Conservation (phyloP, 345 rosid genomes). For the Brassica cretica region DNA sequence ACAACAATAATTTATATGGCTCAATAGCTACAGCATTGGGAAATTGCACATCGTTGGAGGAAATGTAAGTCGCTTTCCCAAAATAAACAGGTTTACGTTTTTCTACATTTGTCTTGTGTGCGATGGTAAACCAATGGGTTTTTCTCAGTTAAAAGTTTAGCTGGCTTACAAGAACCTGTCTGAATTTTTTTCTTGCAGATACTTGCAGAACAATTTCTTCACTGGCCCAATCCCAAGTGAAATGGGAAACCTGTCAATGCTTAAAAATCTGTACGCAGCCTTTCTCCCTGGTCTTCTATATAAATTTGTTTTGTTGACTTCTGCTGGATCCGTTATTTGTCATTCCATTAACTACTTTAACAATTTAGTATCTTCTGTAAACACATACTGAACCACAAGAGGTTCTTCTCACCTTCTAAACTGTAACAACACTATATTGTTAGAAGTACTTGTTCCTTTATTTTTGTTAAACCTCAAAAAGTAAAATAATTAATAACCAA, state of each 20-base stretch:
- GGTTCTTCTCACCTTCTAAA: constrained; percentile 11
- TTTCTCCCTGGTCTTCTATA: constrained; percentile 19
- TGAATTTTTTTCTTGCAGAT: constrained; percentile 48
- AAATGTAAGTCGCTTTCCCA: constrained; percentile 57
- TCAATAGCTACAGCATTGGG: constrained; percentile 72
- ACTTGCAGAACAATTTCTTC: constrained; percentile 88
- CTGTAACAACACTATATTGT: neutral
- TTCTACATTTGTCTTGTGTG: constrained; percentile 10
- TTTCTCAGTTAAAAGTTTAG: constrained; percentile 6
- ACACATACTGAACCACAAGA: constrained; percentile 8
- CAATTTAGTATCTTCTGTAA: constrained; percentile 1
- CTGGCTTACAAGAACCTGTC: constrained; percentile 7
- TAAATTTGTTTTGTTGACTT: neutral
- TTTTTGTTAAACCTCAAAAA: constrained; percentile 8
- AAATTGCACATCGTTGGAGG: constrained; percentile 81
- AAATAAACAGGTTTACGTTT: neutral
- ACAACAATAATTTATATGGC: constrained; percentile 78
- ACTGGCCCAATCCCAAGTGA: constrained; percentile 81
- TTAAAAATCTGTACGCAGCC: constrained; percentile 63
- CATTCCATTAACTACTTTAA: constrained; percentile 2
- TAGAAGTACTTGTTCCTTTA: neutral
- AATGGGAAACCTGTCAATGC: constrained; percentile 74
- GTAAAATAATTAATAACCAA: neutral
- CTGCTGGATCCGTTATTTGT: constrained; percentile 7
- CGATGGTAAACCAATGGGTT: neutral